These are phyloP conservation scores for Musa balbisiana DNA, from an alignment of 202 grass and related monocot species.

Conservation along the genomic window DNA sequence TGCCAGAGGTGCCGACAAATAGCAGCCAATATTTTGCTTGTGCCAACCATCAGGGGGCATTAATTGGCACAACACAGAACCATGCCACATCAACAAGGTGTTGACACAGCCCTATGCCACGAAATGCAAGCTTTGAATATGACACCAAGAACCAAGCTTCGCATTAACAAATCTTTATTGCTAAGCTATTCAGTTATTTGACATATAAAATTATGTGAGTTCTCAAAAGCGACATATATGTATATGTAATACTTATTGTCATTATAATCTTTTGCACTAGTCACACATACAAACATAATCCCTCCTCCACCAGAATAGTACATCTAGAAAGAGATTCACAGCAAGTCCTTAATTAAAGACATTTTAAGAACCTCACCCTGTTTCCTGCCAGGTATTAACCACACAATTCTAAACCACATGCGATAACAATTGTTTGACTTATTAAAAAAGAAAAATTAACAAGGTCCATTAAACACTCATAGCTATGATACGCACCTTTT, in stretches of 20 bases:
- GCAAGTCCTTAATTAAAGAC: neutral
- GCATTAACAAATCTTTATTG: neutral
- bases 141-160: neutral
- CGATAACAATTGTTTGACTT: neutral
- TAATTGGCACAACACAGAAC: neutral
- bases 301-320: neutral
- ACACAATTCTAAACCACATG: no score
- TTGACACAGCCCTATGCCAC: neutral
- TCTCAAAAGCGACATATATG: neutral
- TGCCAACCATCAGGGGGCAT: neutral
- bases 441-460: no score
- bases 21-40: neutral
- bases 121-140: neutral
- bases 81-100: neutral
- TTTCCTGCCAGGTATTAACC: neutral
- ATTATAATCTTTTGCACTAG: neutral
- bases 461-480: no score
- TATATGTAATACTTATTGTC: neutral
- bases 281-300: neutral
- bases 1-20: neutral
- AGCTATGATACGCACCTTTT: conserved; percentile 52
- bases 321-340: neutral
- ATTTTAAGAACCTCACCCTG: neutral
- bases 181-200: neutral
- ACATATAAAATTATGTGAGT: neutral